Conservation (phyloP, 2,329 filamentous ascomycete species). For the Penicillium hesseltinei region DNA sequence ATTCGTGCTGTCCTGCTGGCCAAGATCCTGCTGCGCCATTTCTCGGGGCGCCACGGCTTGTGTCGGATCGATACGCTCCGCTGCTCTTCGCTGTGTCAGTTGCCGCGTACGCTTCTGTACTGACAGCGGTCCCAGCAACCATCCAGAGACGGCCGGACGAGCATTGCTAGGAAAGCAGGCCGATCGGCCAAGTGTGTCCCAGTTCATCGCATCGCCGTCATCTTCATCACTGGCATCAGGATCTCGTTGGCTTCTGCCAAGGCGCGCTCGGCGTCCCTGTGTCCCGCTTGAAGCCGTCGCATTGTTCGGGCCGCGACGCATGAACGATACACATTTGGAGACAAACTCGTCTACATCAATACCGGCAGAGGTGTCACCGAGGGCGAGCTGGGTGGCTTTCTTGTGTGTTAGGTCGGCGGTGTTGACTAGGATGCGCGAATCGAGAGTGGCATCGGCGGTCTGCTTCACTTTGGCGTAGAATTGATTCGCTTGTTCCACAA, state of each 20-base stretch:
- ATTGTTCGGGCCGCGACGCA: conserved; percentile 66
- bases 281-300: conserved; percentile 47
- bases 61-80: conserved; percentile 63
- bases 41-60: conserved; percentile 75
- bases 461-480: conserved; percentile 72
- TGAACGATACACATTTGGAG: conserved; percentile 83
- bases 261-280: conserved; percentile 42
- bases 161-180: conserved; percentile 71
- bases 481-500: conserved; percentile 64
- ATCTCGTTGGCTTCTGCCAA: conserved; percentile 27
- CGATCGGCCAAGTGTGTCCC: conserved; percentile 76
- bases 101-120: conserved; percentile 80
- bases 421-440: conserved; percentile 79
- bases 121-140: conserved; percentile 83
- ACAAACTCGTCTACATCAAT: conserved; percentile 91
- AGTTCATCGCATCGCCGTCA: conserved; percentile 77
- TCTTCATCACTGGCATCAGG: conserved; percentile 62
- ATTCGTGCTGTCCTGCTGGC: conserved; percentile 73
- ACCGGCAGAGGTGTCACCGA: conserved; percentile 70
- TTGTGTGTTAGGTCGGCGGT: conserved; percentile 78
- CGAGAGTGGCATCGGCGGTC: conserved; percentile 85
- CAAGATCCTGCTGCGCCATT: conserved; percentile 69
- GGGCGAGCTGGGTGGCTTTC: conserved; percentile 70
- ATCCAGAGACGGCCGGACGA: conserved; percentile 75
- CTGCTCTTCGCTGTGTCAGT: conserved; percentile 66